Percentiles rank a stretch among this genome's conserved stretches.
phyloP scores from a whole-genome alignment of 1,284 basidiomycete species.

The Kalmanozyma brasiliensis region DNA sequence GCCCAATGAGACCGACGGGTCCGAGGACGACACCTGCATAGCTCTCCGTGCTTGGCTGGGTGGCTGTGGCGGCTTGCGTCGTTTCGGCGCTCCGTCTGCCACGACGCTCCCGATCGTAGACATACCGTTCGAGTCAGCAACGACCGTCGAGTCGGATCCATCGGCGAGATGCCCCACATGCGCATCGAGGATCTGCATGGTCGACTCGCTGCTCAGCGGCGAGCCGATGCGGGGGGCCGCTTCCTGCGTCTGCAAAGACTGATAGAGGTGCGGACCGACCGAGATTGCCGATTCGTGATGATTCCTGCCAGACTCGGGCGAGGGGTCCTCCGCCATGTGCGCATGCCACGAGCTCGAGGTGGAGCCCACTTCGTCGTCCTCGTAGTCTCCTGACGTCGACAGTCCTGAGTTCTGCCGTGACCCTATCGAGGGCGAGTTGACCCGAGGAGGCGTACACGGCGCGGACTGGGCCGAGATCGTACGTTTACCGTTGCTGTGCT shows the following conservation, averaged over 20 bases:
- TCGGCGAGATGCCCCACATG: constrained; percentile 1
- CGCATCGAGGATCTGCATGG: constrained; percentile 10
- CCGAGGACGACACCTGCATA: constrained; percentile 15
- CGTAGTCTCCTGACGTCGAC: constrained; percentile 5
- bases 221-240: constrained; percentile 4
- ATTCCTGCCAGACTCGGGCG: constrained; percentile 7
- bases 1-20: not conserved
- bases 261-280: no score
- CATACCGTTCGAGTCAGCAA: not conserved
- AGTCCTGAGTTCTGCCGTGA: constrained; percentile 1
- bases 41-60: constrained; percentile 15
- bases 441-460: constrained; percentile 43
- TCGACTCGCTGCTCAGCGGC: constrained; percentile 19
- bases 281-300: not conserved
- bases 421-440: constrained; percentile 18
- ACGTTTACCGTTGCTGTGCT: not conserved
- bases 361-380: constrained; percentile 23
- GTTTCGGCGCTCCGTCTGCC: constrained; percentile 3
- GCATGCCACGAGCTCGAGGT: constrained; percentile 48
- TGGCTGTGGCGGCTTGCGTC: constrained; percentile 35
- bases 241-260: not conserved
- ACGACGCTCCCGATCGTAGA: no score
- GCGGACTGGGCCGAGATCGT: constrained; percentile 37
- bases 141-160: constrained; percentile 12
- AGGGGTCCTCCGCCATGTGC: constrained; percentile 38